phyloP scores from a whole-genome alignment of 179 eudicot species.

The Beta lomatogona region DNA sequence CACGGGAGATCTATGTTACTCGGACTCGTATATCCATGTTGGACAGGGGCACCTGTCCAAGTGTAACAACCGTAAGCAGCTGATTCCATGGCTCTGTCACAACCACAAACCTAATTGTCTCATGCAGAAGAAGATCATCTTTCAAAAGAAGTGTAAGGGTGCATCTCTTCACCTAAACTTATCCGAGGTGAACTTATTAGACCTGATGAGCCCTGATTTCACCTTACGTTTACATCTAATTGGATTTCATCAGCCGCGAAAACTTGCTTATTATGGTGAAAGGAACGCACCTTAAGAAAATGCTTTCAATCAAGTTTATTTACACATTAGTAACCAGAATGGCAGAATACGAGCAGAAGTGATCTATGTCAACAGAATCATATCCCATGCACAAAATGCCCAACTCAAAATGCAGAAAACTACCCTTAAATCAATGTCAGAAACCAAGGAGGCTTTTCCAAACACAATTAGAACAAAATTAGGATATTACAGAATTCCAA shows the following conservation, averaged over 20 bases:
- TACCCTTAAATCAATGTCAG: background rate
- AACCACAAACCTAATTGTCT: background rate
- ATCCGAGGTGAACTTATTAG: no score
- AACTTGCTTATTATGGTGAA: no score
- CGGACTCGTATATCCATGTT: no score
- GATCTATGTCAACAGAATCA: background rate
- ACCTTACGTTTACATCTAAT: no score
- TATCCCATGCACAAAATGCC: no score
- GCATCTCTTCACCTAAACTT: no score
- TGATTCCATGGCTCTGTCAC: background rate
- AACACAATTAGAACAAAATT: background rate
- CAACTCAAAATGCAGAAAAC: background rate
- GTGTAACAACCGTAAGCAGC: background rate
- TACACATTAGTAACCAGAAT: no score
- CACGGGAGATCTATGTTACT: background rate
- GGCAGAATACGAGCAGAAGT: background rate
- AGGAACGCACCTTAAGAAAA: background rate
- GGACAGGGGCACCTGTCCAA: no score
- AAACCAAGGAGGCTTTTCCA: constrained; percentile 14
- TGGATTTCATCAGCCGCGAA: no score
- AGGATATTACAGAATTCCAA: background rate
- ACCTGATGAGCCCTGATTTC: no score
- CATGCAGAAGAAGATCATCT: background rate
- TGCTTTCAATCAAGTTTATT: background rate
- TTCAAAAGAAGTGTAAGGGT: no score